Evolutionary conservation across 108 stramenopile genomes (phyloP), one percentile per base, ranked within the genome.

Genomic region (Nitzschia sp.): DNA sequence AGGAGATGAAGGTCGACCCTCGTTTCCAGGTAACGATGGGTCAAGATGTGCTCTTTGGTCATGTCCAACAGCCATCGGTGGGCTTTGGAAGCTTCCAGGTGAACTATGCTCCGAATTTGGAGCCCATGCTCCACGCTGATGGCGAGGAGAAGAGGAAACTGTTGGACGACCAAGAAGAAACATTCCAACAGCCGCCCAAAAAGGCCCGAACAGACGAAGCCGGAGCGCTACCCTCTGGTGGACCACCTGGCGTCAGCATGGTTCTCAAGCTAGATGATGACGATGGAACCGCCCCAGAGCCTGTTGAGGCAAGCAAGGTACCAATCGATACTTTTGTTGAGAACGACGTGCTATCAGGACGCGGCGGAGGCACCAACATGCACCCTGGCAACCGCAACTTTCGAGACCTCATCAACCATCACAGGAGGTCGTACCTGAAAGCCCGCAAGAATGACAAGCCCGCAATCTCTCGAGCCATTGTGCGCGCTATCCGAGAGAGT

Each of bases 261-360:
- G 45, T 41, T 22, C 32, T 61, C 17, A 61, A 61, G 2, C 32
- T 61, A 25, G 35, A 25, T 34, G 57, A 58, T 31, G 60, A 61
- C 44, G 55, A 56, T 8, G 36, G n/a, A 1, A 23, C 13, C 17
- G 41, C 32, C 21, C 60, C 60, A 15, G 15, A 27, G 6, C 60
- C 60, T 0, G 60, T 83, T 19, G 63, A 45, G 3, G 67, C 85
- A 22, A 71, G 73, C 56, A 61, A 67, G 34, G 79, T 82, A 58
- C 86, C 86, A 1, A 72, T 79, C 45, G 68, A 63, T 19, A 70
- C 69, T 59, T 87, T 84, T 55, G 69, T 70, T 32, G 89, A 87
- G 22, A 65, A 81, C 25, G 86, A 91, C 69, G 86, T 91, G 26
- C 72, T 91, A 13, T 77, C 71, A 47, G 90, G 90, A 27, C 74